A percentile compares a stretch with the other conserved stretches of the same genome.
Conservation (phyloP, 352 stramenopile genomes). For the Pythium brassicae region DNA sequence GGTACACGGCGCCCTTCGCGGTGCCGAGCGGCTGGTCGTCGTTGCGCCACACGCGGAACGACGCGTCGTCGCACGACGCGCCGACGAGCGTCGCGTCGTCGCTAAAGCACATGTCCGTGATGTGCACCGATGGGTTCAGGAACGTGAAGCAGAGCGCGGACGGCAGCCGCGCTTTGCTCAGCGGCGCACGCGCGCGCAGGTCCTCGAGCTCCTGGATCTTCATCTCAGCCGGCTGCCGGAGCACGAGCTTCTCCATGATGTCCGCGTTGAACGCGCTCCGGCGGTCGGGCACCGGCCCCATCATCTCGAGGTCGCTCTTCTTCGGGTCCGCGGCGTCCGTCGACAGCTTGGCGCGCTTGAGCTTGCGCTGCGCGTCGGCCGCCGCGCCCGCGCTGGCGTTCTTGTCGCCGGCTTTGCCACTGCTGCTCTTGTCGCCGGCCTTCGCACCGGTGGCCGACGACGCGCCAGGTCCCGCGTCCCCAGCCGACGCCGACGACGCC, state of each 20-base stretch:
- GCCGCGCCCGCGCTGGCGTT: neutral
- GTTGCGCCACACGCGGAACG: conserved; percentile 81
- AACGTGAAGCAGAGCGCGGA: conserved; percentile 78
- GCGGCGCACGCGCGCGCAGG: conserved; percentile 38
- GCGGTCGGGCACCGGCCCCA: conserved; percentile 62
- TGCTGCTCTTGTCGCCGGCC: conserved; percentile 29
- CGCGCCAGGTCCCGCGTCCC: conserved; percentile 16
- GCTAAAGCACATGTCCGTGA: conserved; percentile 84
- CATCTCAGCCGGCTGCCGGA: conserved; percentile 59
- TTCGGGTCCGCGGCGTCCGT: conserved; percentile 30
- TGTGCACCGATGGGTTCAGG: conserved; percentile 67
- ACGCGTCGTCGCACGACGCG: conserved; percentile 63
- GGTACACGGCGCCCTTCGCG: conserved; percentile 53
- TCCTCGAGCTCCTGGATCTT: conserved; percentile 70
- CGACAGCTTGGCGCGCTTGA: conserved; percentile 48
- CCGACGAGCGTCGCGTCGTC: conserved; percentile 75
- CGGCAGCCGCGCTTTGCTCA: conserved; percentile 51
- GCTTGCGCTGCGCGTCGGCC: conserved; percentile 46
- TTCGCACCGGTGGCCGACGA: conserved; percentile 15
- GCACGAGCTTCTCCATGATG: conserved; percentile 76
- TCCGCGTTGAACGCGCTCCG: conserved; percentile 65
- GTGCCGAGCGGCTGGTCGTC: conserved; percentile 73
- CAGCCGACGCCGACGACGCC: conserved; percentile 7
- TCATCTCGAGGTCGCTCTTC: conserved; percentile 50
- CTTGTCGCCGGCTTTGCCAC: conserved; percentile 17